Evolutionary conservation across 2,329 filamentous ascomycete species (phyloP).

Genomic region (Colletotrichum lini): DNA sequence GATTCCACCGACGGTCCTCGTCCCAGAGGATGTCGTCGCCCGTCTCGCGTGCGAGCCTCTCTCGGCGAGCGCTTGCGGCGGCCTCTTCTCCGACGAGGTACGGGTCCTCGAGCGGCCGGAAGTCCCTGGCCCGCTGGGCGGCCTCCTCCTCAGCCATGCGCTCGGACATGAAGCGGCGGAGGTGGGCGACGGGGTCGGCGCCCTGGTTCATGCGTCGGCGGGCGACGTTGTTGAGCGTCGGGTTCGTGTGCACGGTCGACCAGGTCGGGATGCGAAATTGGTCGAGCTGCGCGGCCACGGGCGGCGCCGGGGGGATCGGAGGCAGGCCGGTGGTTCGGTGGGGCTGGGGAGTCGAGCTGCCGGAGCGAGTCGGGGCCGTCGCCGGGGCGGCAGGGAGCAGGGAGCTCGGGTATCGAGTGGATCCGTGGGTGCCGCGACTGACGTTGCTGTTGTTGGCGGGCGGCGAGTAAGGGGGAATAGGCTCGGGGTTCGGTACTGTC

Average conservation of each 20-base stretch:
- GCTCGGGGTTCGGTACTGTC: conserved; percentile 61
- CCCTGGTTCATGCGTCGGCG: conserved; percentile 67
- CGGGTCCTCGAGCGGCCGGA: conserved; percentile 74
- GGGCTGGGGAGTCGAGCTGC: conserved; percentile 44
- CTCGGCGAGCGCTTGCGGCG: conserved; percentile 69
- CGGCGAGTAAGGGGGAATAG: conserved; percentile 67
- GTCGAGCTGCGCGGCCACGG: conserved; percentile 56
- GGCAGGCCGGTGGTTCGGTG: conserved; percentile 63
- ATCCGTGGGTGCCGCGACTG: conserved; percentile 38
- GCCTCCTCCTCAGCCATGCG: conserved; percentile 55
- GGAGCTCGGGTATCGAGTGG: conserved; percentile 43
- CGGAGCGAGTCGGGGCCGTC: conserved; percentile 47
- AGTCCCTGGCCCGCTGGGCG: conserved; percentile 39
- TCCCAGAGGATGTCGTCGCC: conserved; percentile 68
- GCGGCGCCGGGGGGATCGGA: conserved; percentile 59
- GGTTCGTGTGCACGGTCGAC: conserved; percentile 68
- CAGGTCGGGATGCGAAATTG: conserved; percentile 72
- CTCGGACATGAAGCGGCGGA: conserved; percentile 53
- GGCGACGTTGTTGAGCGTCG: conserved; percentile 75
- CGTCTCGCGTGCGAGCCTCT: conserved; percentile 70
- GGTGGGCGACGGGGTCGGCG: conserved; percentile 49
- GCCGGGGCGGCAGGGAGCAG: conserved; percentile 34
- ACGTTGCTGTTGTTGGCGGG: conserved; percentile 44
- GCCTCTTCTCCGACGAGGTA: conserved; percentile 77
- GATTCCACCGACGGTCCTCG: conserved; percentile 74